Base-by-base conservation (phyloP, 257 asterid genomes). In the Solanum clarkiae region DNA sequence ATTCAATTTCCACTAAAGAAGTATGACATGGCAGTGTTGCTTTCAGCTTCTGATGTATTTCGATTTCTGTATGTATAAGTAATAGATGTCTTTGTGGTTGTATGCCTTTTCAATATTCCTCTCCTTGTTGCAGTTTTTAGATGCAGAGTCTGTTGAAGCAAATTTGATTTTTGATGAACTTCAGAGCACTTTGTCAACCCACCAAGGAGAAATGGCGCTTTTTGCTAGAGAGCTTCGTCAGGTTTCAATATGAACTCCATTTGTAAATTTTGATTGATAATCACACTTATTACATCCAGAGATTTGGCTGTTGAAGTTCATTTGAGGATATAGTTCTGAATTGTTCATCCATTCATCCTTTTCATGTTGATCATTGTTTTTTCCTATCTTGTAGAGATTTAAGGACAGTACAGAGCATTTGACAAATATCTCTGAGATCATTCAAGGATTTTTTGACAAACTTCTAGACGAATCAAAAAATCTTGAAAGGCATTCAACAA, bases 221-320 rank as follows among this genome's bases (percentile, higher is more conserved):
- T 90, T 95, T 85, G 93, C 95, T 5, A 89, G 94, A 90, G 98
- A 94, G 87, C 97, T 95, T 84, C 96, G 94, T 42, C 94, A 95
- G 98, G 98, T 95, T 87, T 88, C 70, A 81, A 66, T 54, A 44
- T 53, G 53, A 12, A 15, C 84, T 54, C 18, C 17, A 70, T 70
- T 84, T 72, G 44, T 62, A 36, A 83, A 51, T 1, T 81, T 65
- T 82, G 75, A 47, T 16, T 60, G 57, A 62, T 82, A 53, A 57
- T 63, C 85, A 22, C 74, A 66, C 44, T 47, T 10, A 0, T 47
- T 47, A 20, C 29, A 60, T 68, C 62, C 16, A 82, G 29, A 26
- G 69, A 55, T 47, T 80, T 82, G 54, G 44, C 47, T 17, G 36
- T 82, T 63, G 13, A 47, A 44, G 85, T 82, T 82, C 26, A 45